Conservation (phyloP, 1,284 basidiomycete species). For the Ceratobasidium sp. region DNA sequence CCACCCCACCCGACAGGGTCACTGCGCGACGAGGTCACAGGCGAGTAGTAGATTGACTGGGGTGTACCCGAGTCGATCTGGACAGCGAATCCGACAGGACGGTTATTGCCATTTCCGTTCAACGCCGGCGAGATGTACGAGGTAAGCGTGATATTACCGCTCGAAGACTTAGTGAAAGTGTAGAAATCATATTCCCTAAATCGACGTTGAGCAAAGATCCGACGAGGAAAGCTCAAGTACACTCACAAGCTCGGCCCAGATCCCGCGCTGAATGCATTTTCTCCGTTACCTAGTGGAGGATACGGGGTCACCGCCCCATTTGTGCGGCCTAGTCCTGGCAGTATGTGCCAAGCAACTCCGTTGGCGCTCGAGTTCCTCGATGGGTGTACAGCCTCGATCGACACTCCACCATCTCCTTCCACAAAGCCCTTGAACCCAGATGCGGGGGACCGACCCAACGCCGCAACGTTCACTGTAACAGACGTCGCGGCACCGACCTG, state of each 20-base stretch:
- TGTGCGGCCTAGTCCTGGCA: slow-evolving; percentile 69
- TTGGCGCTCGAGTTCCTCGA: slow-evolving; percentile 64
- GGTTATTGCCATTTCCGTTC: slow-evolving; percentile 65
- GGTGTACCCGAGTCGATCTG: slow-evolving; percentile 63
- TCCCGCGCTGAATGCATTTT: slow-evolving; percentile 67
- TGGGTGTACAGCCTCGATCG: slow-evolving; percentile 72
- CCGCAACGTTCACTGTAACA: slow-evolving; percentile 30
- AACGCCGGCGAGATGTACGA: slow-evolving; percentile 68
- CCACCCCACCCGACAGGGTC: slow-evolving; percentile 64
- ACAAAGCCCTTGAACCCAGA: slow-evolving; percentile 62
- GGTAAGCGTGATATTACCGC: slow-evolving; percentile 61
- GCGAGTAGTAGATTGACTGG: slow-evolving; percentile 63
- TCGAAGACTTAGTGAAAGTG: slow-evolving; percentile 63
- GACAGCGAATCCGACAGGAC: slow-evolving; percentile 67
- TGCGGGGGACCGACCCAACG: slow-evolving; percentile 20
- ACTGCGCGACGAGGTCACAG: slow-evolving; percentile 62
- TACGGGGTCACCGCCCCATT: slow-evolving; percentile 70
- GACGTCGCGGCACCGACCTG: slow-evolving; percentile 50
- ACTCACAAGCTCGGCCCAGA: slow-evolving; percentile 68
- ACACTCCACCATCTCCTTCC: slow-evolving; percentile 69
- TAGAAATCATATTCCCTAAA: slow-evolving; percentile 72
- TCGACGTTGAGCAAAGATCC: neutral
- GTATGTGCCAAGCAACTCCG: slow-evolving; percentile 66
- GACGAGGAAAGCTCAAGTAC: neutral
- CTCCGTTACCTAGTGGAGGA: slow-evolving; percentile 64